A percentile compares a stretch with the other conserved stretches of the same genome.
Evolutionary conservation across 768 basidiomycete species (phyloP).

Genomic region (Crassisporium funariophilum): DNA sequence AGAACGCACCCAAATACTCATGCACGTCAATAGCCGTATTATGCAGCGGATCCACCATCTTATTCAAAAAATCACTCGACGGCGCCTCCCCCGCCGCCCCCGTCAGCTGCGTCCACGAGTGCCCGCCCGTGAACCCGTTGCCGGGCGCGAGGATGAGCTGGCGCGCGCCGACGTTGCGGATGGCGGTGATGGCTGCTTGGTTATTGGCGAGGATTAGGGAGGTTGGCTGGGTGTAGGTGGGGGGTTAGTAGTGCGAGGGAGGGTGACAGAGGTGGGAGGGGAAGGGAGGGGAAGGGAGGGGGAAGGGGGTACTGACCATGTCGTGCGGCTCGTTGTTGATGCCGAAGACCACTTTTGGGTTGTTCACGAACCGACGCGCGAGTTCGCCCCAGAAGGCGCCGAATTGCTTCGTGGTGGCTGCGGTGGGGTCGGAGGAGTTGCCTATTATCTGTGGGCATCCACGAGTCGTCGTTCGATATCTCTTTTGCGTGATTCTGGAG

Average conservation of each 20-base stretch:
- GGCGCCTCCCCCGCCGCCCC: conserved; percentile 35
- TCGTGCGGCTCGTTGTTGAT: conserved; percentile 51
- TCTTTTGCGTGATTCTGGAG: too few relatives aligned
- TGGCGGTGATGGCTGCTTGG: conserved; percentile 47
- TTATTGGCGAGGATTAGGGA: conserved; percentile 43
- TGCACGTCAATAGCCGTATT: conserved; percentile 51
- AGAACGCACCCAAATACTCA: conserved; percentile 31
- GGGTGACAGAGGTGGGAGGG: not conserved
- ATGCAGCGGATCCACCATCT: conserved; percentile 39
- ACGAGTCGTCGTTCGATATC: too few relatives aligned
- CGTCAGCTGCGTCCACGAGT: conserved; percentile 43
- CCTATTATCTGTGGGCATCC: conserved; percentile 49
- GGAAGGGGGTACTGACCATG: conserved; percentile 31
- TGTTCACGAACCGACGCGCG: conserved; percentile 39
- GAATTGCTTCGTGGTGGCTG: conserved; percentile 47
- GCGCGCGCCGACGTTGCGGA: conserved; percentile 38
- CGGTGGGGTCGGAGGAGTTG: conserved; percentile 43
- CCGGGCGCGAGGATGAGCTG: conserved; percentile 50
- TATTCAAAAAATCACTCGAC: conserved; percentile 44
- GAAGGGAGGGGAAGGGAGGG: not conserved
- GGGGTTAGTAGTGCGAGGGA: not conserved
- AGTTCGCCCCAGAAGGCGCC: conserved; percentile 44
- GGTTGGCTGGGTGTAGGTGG: conserved; percentile 31
- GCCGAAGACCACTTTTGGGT: conserved; percentile 48
- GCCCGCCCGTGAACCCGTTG: conserved; percentile 49